phyloP scores from a whole-genome alignment of 495 filamentous ascomycete genomes.

The Saxophila tyrrhenica region DNA sequence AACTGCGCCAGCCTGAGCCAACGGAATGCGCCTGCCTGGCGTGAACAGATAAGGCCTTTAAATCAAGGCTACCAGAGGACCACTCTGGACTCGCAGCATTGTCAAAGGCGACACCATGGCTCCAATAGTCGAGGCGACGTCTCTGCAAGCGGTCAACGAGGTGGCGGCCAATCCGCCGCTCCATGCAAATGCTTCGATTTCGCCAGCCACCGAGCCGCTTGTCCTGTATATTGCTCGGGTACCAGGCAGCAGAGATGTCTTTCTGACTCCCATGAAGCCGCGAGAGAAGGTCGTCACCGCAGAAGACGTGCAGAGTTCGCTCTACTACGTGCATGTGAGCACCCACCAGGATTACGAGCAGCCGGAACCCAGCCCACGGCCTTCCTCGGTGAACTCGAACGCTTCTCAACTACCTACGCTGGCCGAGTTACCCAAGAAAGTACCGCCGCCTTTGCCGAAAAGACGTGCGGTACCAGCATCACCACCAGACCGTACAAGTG shows the following conservation, averaged over 20 bases:
- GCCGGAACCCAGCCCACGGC: conserved; percentile 15
- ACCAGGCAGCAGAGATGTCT: conserved; percentile 82
- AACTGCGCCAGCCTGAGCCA: too few species aligned
- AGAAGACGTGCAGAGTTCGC: conserved; percentile 71
- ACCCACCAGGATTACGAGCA: conserved; percentile 4
- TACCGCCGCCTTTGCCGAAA: background rate
- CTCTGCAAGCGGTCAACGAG: conserved; percentile 64
- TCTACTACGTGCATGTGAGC: conserved; percentile 85
- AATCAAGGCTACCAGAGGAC: too few species aligned
- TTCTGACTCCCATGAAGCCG: conserved; percentile 85
- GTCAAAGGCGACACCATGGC: background rate
- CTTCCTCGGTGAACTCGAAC: background rate
- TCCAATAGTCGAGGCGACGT: conserved; percentile 57
- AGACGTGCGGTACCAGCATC: background rate
- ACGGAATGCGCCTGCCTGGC: background rate
- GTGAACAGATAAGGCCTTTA: background rate
- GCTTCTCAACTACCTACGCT: background rate
- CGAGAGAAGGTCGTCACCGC: conserved; percentile 75
- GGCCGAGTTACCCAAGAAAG: background rate
- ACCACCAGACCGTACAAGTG: background rate
- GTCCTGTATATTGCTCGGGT: conserved; percentile 85
- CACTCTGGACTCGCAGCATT: too few species aligned
- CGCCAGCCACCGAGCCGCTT: conserved; percentile 52
- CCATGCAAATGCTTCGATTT: conserved; percentile 65
- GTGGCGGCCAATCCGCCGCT: conserved; percentile 78